Evolutionary conservation across 2,329 filamentous ascomycete genomes (phyloP).

Genomic region (Paraconiothyrium brasiliense): DNA sequence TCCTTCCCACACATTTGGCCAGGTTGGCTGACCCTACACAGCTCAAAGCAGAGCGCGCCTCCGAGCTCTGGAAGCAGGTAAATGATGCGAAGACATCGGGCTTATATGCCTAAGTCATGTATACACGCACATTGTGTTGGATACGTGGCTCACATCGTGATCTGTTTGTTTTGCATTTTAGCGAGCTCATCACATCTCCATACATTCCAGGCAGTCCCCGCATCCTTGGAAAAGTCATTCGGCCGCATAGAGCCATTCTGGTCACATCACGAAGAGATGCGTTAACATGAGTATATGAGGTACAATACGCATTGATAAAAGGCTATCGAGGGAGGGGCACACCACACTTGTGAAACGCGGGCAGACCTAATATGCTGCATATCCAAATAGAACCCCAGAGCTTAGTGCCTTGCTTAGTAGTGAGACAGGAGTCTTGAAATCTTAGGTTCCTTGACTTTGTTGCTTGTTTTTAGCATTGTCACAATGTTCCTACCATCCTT

Average conservation of each 20-base stretch:
- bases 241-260: conserved; percentile 1
- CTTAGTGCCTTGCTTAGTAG: background rate
- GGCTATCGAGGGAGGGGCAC: background rate
- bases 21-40: conserved; percentile 16
- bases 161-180: conserved; percentile 12
- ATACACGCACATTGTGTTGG: conserved; percentile 6
- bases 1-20: background rate
- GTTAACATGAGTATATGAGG: conserved; percentile 5
- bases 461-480: background rate
- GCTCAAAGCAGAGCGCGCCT: conserved; percentile 24
- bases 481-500: background rate
- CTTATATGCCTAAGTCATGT: background rate
- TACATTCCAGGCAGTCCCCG: conserved; percentile 1
- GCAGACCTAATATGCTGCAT: background rate
- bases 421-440: background rate
- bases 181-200: background rate
- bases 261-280: conserved; percentile 10
- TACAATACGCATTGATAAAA: background rate
- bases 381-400: background rate
- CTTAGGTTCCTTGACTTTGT: too few species aligned
- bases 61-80: conserved; percentile 18
- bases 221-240: background rate
- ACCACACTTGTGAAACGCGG: background rate
- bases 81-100: conserved; percentile 7
- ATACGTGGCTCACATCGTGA: conserved; percentile 1